Evolutionary conservation across 2,329 filamentous ascomycete species (phyloP).

Genomic region (Claviceps africana): DNA sequence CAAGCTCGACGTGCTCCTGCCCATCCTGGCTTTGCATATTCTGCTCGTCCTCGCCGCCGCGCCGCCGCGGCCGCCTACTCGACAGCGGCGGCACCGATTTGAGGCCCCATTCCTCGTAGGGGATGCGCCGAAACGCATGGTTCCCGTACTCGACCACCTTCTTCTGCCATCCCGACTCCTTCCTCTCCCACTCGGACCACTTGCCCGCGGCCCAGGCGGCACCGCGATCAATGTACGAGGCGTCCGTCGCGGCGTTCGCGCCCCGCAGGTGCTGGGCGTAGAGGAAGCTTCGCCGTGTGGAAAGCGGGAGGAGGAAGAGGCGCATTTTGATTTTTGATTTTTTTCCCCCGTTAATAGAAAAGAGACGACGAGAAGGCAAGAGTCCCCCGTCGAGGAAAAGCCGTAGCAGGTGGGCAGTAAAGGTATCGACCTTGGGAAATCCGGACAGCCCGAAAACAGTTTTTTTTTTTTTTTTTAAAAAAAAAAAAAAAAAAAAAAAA

Average conservation of each 20-base stretch:
- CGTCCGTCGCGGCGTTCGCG: slow-evolving; percentile 32
- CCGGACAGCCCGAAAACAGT: too few relatives aligned
- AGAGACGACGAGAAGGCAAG: neutral
- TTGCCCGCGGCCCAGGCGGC: slow-evolving; percentile 58
- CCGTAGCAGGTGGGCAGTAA: too few relatives aligned
- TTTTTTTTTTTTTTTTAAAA: too few relatives aligned
- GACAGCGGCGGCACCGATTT: slow-evolving; percentile 84
- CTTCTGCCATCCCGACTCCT: slow-evolving; percentile 76
- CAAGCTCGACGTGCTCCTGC: slow-evolving; percentile 54
- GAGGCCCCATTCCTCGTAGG: slow-evolving; percentile 94
- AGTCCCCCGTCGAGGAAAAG: neutral
- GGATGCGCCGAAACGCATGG: slow-evolving; percentile 68
- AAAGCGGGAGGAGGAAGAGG: slow-evolving; percentile 85
- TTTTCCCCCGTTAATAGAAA: slow-evolving; percentile 7
- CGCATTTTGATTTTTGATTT: slow-evolving; percentile 47
- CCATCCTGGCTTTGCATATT: slow-evolving; percentile 14
- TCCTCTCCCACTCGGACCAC: slow-evolving; percentile 81
- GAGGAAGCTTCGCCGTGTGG: slow-evolving; percentile 76
- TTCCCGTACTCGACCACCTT: slow-evolving; percentile 79
- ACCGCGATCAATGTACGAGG: slow-evolving; percentile 51
- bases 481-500: too few relatives aligned
- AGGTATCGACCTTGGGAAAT: too few relatives aligned
- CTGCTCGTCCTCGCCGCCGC: neutral
- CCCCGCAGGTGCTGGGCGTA: slow-evolving; percentile 66
- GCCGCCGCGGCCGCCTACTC: slow-evolving; percentile 29